Evolutionary conservation across 306 rosid genomes (phyloP).

Genomic region (Lablab purpureus): DNA sequence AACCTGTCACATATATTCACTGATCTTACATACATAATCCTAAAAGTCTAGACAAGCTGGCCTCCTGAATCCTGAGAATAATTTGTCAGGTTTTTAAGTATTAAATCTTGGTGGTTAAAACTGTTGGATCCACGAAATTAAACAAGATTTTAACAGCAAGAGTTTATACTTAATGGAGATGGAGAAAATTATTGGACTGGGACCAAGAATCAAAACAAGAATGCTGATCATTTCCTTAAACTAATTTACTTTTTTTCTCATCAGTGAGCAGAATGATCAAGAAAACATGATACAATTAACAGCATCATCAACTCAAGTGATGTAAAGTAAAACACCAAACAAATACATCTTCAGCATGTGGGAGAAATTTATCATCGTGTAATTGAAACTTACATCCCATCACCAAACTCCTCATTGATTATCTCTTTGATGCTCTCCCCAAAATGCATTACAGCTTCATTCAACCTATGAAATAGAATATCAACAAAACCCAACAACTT

Average conservation of each 20-base stretch:
- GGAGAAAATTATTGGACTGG: not conserved
- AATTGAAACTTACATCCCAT: conserved; percentile 84
- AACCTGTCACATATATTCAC: not conserved
- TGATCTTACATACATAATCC: not conserved
- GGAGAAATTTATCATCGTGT: conserved; percentile 17
- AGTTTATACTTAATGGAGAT: not conserved
- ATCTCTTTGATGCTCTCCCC: conserved; percentile 98
- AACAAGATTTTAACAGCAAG: not conserved
- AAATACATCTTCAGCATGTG: conserved; percentile 6
- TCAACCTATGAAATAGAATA: conserved; percentile 66
- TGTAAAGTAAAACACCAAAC: conserved; percentile 15
- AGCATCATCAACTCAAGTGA: not conserved
- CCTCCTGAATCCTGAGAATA: not conserved
- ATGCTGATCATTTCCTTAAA: not conserved
- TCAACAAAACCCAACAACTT: conserved; percentile 33
- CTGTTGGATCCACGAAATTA: not conserved
- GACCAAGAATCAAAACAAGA: not conserved
- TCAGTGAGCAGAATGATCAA: conserved; percentile 9
- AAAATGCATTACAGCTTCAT: conserved; percentile 95
- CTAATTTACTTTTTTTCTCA: not conserved
- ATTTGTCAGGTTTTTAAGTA: not conserved
- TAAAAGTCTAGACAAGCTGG: not conserved
- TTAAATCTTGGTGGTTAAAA: not conserved
- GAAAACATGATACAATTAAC: conserved; percentile 8
- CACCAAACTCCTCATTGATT: conserved; percentile 95